A percentile compares a stretch with the other conserved stretches of the same genome.
These are phyloP conservation scores for Parastagonospora nodorum DNA, from an alignment of 2,329 filamentous ascomycete species.

Conservation along the genomic window DNA sequence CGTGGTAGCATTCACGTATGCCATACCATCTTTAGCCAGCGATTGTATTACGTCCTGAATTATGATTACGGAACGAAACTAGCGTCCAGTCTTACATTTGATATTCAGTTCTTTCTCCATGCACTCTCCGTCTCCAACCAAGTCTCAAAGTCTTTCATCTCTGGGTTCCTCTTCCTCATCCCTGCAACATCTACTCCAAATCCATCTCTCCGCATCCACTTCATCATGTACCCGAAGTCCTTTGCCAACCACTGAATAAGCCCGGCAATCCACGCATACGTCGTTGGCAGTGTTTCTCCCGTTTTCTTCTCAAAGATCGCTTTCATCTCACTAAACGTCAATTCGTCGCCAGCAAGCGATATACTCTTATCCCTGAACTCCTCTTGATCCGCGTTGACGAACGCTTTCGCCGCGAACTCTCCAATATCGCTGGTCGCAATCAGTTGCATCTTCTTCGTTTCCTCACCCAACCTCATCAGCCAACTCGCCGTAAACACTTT, in stretches of 20 bases:
- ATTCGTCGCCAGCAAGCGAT: slow-evolving; percentile 56
- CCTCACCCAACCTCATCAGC: slow-evolving; percentile 14
- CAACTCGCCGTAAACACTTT: slow-evolving; percentile 51
- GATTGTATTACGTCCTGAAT: neutral
- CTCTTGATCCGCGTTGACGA: slow-evolving; percentile 41
- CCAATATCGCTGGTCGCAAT: slow-evolving; percentile 53
- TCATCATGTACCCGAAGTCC: slow-evolving; percentile 51
- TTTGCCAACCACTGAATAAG: slow-evolving; percentile 41
- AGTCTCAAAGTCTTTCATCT: slow-evolving; percentile 49
- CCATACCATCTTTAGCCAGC: neutral
- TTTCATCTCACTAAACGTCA: slow-evolving; percentile 49
- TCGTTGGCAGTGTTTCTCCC: slow-evolving; percentile 48
- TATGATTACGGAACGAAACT: neutral
- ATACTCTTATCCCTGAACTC: slow-evolving; percentile 50
- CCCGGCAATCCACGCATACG: slow-evolving; percentile 43
- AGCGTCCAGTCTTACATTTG: neutral
- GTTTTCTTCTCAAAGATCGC: slow-evolving; percentile 51
- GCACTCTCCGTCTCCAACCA: slow-evolving; percentile 54
- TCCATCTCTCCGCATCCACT: slow-evolving; percentile 53
- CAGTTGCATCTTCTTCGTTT: slow-evolving; percentile 38
- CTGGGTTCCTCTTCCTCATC: slow-evolving; percentile 48
- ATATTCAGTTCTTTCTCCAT: slow-evolving; percentile 2
- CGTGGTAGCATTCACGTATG: neutral
- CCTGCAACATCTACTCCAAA: slow-evolving; percentile 50
- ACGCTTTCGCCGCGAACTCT: slow-evolving; percentile 52